These are phyloP conservation scores for Mucor indicus DNA, from an alignment of 371 early-diverging fungal genomes.

Conservation along the genomic window DNA sequence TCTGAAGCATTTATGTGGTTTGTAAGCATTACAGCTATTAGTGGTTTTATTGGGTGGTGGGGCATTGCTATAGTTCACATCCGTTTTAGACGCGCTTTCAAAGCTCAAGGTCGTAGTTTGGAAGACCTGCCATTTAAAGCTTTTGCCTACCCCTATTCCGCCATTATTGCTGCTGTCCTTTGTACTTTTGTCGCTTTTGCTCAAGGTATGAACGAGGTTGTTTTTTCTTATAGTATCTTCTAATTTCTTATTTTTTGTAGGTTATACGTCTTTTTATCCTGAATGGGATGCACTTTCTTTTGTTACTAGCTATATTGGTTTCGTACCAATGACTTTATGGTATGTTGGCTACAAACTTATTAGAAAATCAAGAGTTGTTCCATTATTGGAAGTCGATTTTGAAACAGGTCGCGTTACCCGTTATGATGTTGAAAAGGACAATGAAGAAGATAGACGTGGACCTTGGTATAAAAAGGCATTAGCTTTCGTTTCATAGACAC, in stretches of 20 bases:
- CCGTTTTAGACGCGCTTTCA: slow-evolving; percentile 79
- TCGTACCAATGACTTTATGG: slow-evolving; percentile 41
- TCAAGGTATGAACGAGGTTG: slow-evolving; percentile 34
- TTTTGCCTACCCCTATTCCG: slow-evolving; percentile 66
- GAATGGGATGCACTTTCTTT: slow-evolving; percentile 22
- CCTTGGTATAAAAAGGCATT: slow-evolving; percentile 20
- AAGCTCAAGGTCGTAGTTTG: slow-evolving; percentile 65
- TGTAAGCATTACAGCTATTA: slow-evolving; percentile 66
- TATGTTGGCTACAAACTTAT: slow-evolving; percentile 48
- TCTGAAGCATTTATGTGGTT: slow-evolving; percentile 70
- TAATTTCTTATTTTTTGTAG: background rate
- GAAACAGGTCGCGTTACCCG: slow-evolving; percentile 31
- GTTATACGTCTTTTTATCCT: slow-evolving; percentile 30
- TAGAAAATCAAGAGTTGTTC: slow-evolving; percentile 51
- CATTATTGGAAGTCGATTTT: slow-evolving; percentile 44
- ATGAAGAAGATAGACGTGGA: slow-evolving; percentile 15
- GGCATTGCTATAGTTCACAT: slow-evolving; percentile 74
- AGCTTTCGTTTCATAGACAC: slow-evolving; percentile 15
- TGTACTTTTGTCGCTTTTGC: slow-evolving; percentile 53
- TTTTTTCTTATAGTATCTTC: background rate
- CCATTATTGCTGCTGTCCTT: slow-evolving; percentile 44
- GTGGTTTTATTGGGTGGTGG: slow-evolving; percentile 79
- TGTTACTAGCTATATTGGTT: slow-evolving; percentile 39
- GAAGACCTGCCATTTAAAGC: slow-evolving; percentile 72
- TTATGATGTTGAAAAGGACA: slow-evolving; percentile 31